Percentiles rank a stretch among this genome's conserved stretches.
Evolutionary conservation across 805 yeast species (phyloP).

Genomic region (Yarrowia phangngaensis): DNA sequence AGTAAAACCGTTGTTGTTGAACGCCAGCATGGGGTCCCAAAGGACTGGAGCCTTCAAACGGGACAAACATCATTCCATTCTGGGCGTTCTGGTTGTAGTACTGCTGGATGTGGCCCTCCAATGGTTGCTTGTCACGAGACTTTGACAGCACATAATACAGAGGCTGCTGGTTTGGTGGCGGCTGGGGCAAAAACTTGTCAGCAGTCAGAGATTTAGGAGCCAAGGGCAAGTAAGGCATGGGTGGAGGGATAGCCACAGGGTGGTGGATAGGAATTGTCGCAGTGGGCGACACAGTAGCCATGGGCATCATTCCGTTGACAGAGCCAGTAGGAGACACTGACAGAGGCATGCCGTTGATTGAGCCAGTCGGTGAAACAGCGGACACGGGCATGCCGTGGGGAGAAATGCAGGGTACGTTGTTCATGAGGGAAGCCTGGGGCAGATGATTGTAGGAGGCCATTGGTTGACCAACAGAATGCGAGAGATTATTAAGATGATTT

Average conservation of each 20-base stretch:
- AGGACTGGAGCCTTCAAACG: background rate
- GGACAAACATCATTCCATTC: background rate
- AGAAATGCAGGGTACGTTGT: conserved; percentile 11
- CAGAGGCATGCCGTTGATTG: conserved; percentile 3
- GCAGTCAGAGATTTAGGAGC: conserved; percentile 21
- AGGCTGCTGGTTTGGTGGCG: conserved; percentile 26
- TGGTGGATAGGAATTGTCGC: background rate
- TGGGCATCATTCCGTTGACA: no score
- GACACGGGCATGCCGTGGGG: conserved; percentile 2
- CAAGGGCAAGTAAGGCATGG: conserved; percentile 19
- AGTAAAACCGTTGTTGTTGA: background rate
- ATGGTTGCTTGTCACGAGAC: conserved; percentile 22
- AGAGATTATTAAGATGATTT: no score
- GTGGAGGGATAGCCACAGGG: conserved; percentile 9
- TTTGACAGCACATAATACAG: conserved; percentile 16
- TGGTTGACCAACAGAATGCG: no score
- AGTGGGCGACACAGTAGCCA: background rate
- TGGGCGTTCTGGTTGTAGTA: background rate
- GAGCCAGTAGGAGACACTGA: background rate
- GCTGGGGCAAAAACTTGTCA: conserved; percentile 19
- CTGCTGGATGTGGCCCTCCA: conserved; percentile 24
- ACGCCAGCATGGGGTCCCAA: background rate
- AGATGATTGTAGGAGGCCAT: no score
- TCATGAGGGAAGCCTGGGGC: background rate
- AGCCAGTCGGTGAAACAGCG: no score